These are phyloP conservation scores for Cordyceps tenuipes DNA, from an alignment of 2,329 filamentous ascomycete species.

Conservation along the genomic window DNA sequence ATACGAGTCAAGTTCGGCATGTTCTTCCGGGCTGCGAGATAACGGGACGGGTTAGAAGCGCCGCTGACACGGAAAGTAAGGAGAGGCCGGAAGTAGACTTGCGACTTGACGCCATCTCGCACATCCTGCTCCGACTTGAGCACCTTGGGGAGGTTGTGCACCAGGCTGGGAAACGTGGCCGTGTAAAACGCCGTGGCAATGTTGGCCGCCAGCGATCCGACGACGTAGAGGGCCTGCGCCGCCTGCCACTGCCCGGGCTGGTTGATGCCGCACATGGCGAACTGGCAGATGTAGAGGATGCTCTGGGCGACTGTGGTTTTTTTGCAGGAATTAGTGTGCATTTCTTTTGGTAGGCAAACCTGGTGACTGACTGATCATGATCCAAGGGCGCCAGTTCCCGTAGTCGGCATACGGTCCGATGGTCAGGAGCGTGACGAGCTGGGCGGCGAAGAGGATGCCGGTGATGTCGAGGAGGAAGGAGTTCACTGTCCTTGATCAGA, in stretches of 20 bases:
- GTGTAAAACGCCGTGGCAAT: conserved; percentile 16
- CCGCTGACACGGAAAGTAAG: too few species aligned
- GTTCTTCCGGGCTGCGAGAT: conserved; percentile 11
- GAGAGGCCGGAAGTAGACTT: too few species aligned
- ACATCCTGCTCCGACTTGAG: conserved; percentile 16
- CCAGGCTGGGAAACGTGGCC: conserved; percentile 15
- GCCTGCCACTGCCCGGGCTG: conserved; percentile 14
- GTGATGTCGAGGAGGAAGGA: conserved; percentile 17
- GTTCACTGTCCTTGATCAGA: conserved; percentile 8
- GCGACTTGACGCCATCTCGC: conserved; percentile 12
- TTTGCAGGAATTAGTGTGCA: neutral
- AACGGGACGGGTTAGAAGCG: neutral
- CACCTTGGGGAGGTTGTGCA: conserved; percentile 15
- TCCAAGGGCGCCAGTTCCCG: conserved; percentile 18
- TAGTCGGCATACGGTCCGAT: conserved; percentile 19
- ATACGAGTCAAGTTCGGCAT: conserved; percentile 16
- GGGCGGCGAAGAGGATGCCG: conserved; percentile 17
- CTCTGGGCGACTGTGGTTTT: conserved; percentile 9
- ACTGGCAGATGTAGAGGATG: conserved; percentile 15
- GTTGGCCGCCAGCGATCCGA: conserved; percentile 17
- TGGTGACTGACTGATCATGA: conserved; percentile 16
- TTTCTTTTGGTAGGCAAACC: neutral
- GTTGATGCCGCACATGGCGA: conserved; percentile 16
- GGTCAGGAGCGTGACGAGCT: conserved; percentile 16
- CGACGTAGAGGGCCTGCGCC: conserved; percentile 15